Percentiles rank a stretch among this genome's conserved stretches.
These are phyloP conservation scores for Metarhizium rileyi DNA, from an alignment of 2,329 filamentous ascomycete genomes.

Conservation along the genomic window DNA sequence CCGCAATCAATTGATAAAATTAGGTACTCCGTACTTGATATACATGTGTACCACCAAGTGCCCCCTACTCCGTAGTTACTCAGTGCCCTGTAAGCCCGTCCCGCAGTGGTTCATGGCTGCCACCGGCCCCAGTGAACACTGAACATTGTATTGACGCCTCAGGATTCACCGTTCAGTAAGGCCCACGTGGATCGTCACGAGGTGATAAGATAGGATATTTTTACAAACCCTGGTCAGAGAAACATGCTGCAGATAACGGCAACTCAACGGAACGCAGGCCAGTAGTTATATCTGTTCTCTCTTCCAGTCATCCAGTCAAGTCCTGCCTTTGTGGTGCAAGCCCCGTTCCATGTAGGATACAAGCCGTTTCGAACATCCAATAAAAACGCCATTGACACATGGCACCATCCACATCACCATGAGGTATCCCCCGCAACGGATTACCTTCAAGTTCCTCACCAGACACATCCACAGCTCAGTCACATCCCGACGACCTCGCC, in stretches of 20 bases:
- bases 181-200: constrained; percentile 15
- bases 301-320: not conserved
- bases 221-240: no score
- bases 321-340: not conserved
- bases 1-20: not conserved
- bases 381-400: constrained; percentile 9
- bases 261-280: no score
- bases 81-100: no score
- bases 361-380: not conserved
- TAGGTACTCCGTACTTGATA: not conserved
- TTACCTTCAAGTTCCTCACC: constrained; percentile 19
- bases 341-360: no score
- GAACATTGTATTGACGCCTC: no score
- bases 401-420: constrained; percentile 18
- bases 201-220: constrained; percentile 9
- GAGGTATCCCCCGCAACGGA: constrained; percentile 23
- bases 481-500: constrained; percentile 16
- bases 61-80: no score
- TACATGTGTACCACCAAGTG: no score
- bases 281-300: not conserved
- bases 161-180: not conserved
- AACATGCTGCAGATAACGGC: no score
- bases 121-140: no score
- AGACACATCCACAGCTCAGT: constrained; percentile 21
- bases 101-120: no score